Evolutionary conservation across 139 green algal genomes (phyloP), one percentile per base, ranked within the genome.

Genomic region (Tetraselmis striata): DNA sequence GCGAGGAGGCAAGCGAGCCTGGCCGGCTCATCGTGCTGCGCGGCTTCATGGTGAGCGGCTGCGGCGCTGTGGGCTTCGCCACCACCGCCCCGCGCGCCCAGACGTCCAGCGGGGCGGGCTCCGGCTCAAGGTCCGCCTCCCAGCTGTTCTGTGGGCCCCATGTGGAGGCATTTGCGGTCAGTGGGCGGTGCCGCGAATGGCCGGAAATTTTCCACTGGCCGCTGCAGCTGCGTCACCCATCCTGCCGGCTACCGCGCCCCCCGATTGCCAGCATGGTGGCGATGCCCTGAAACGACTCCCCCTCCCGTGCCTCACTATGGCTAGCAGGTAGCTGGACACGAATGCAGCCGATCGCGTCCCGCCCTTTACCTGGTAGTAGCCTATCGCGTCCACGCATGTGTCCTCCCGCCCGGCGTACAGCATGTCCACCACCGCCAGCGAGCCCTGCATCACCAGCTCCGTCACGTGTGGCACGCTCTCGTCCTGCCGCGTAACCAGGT

Each of bases 41-140:
- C 0, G 81, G 30, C 18, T 86, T 59, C 27, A 79, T 5, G 1
- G 32, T 32, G 75, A 18, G 59, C 75, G 1, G 78, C 29, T 27
- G 32, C 27, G 76, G 31, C 26, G 80, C 25, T 0, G 78, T 27
- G 0, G 77, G 26, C 0, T 67, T 58, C 59, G 88, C 85, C 27
- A 85, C 85, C 27, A 91, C 84, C 5, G 84, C 84, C 26, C 85
- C 84, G 2, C 87, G 86, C 2, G 89, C 74, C 87, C 87, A 91
- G 22, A 83, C 83, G 75, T 91, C 87, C 32, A 86, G 75, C 18
- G 59, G 77, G 78, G 83, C 86, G n/a, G 85, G 85, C 26, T 87
- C 80, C 2, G 87, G 87, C 27, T 86, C 83, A 59, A 76, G 30
- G 59, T 91, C 85, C 25, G 84, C 79, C 31, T 83, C 83, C 87